Evolutionary conservation across 2,329 filamentous ascomycete species (phyloP).

Genomic region (Phialophora expanda): DNA sequence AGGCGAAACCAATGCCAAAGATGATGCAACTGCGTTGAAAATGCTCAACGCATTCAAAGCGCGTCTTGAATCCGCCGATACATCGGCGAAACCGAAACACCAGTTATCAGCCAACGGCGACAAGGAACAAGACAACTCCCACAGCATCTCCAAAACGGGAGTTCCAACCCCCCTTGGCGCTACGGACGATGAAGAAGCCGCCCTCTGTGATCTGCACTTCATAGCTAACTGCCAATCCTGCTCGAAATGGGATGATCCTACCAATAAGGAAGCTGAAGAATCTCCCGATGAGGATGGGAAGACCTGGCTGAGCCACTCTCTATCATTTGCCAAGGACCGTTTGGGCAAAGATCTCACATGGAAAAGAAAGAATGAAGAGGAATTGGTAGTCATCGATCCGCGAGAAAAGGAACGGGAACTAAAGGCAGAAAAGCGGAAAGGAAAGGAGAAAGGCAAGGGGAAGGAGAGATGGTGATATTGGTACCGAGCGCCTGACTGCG

Average conservation of each 20-base stretch:
- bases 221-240: conserved; percentile 95
- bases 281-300: conserved; percentile 57
- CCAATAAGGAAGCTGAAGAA: conserved; percentile 62
- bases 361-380: conserved; percentile 88
- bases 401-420: conserved; percentile 76
- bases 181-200: conserved; percentile 67
- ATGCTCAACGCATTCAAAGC: conserved; percentile 79
- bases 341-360: conserved; percentile 89
- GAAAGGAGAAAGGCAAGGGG: conserved; percentile 11
- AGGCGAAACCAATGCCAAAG: conserved; percentile 50
- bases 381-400: conserved; percentile 91
- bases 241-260: conserved; percentile 73
- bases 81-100: conserved; percentile 38
- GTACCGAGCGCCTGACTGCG: neutral
- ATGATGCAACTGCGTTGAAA: conserved; percentile 69
- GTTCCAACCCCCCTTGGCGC: conserved; percentile 2
- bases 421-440: conserved; percentile 56
- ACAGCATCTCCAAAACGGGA: conserved; percentile 15
- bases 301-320: conserved; percentile 83
- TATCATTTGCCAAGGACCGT: conserved; percentile 87
- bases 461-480: neutral
- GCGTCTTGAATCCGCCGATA: conserved; percentile 64
- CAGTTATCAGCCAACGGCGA: conserved; percentile 28
- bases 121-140: conserved; percentile 13
- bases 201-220: conserved; percentile 90